Evolutionary conservation across 331 rosid species (phyloP).

Genomic region (Telfairia occidentalis): DNA sequence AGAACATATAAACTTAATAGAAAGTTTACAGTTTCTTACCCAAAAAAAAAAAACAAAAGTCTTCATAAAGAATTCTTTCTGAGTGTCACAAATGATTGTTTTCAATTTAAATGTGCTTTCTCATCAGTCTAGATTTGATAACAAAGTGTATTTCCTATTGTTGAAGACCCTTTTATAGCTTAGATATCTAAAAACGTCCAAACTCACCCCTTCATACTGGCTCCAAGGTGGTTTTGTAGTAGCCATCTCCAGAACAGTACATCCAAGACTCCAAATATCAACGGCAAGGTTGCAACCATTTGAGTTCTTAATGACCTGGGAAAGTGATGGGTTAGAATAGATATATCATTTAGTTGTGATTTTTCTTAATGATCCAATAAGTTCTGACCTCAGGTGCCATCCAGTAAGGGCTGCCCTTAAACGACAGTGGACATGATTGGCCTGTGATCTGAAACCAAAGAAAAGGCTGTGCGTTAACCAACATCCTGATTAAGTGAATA

Average conservation of each 20-base stretch:
- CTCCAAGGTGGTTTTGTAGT: slow-evolving; percentile 51
- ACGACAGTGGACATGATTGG: slow-evolving; percentile 78
- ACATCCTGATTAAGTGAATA: not conserved
- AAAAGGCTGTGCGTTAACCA: not conserved
- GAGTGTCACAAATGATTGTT: not conserved
- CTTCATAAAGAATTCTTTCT: not conserved
- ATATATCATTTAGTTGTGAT: not conserved
- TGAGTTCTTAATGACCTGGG: slow-evolving; percentile 73
- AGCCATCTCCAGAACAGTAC: slow-evolving; percentile 48
- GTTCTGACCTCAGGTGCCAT: slow-evolving; percentile 94
- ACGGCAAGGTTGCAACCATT: slow-evolving; percentile 46
- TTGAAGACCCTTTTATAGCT: not conserved
- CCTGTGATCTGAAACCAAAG: slow-evolving; percentile 57
- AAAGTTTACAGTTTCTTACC: no score
- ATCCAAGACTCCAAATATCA: slow-evolving; percentile 49
- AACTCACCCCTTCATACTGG: slow-evolving; percentile 23
- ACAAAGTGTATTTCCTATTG: not conserved
- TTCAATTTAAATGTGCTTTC: not conserved
- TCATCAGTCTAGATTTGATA: not conserved
- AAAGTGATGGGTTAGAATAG: slow-evolving; percentile 17
- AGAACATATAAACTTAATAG: not conserved
- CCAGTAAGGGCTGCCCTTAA: slow-evolving; percentile 99
- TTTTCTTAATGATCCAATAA: not conserved
- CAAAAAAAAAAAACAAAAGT: not conserved
- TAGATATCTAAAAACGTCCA: not conserved